Percentiles rank a stretch among this genome's conserved stretches.
Evolutionary conservation across 2,329 filamentous ascomycete species (phyloP).

Genomic region (Zymoseptoria ardabiliae): DNA sequence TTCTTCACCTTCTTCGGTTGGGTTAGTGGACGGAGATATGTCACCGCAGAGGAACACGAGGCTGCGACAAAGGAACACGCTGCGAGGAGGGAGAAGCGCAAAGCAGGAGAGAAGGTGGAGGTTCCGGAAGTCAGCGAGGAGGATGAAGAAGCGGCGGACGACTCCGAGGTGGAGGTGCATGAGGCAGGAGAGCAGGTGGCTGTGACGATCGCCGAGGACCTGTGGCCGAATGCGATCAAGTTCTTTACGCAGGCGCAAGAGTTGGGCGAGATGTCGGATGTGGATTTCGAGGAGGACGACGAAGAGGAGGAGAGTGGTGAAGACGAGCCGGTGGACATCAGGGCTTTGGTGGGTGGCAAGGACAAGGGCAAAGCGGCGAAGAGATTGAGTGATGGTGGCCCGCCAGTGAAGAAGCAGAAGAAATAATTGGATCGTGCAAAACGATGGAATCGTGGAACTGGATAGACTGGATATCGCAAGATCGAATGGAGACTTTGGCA

Average conservation of each 20-base stretch:
- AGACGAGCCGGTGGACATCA: constrained; percentile 42
- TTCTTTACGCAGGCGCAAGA: constrained; percentile 75
- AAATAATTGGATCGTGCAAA: constrained; percentile 12
- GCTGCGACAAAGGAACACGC: constrained; percentile 54
- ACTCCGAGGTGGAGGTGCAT: constrained; percentile 74
- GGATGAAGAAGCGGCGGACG: constrained; percentile 54
- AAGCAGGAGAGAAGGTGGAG: constrained; percentile 30
- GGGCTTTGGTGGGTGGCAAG: constrained; percentile 31
- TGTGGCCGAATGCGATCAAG: constrained; percentile 81
- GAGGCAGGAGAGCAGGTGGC: constrained; percentile 80
- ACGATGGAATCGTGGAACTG: too few relatives aligned
- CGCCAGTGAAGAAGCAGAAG: constrained; percentile 35
- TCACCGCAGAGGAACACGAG: constrained; percentile 65
- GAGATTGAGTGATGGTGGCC: constrained; percentile 34
- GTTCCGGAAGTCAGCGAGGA: constrained; percentile 35
- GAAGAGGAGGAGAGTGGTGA: constrained; percentile 49
- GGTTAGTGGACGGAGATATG: constrained; percentile 52
- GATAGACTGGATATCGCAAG: too few relatives aligned
- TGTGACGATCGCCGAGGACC: constrained; percentile 71
- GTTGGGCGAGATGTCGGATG: constrained; percentile 56
- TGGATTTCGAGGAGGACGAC: constrained; percentile 58
- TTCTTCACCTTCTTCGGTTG: constrained; percentile 92
- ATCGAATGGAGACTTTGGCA: too few relatives aligned
- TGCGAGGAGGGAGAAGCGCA: constrained; percentile 46
- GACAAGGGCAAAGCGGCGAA: constrained; percentile 39